These are phyloP conservation scores for Aquilaria malaccensis DNA, from an alignment of 345 rosid species.

Conservation along the genomic window DNA sequence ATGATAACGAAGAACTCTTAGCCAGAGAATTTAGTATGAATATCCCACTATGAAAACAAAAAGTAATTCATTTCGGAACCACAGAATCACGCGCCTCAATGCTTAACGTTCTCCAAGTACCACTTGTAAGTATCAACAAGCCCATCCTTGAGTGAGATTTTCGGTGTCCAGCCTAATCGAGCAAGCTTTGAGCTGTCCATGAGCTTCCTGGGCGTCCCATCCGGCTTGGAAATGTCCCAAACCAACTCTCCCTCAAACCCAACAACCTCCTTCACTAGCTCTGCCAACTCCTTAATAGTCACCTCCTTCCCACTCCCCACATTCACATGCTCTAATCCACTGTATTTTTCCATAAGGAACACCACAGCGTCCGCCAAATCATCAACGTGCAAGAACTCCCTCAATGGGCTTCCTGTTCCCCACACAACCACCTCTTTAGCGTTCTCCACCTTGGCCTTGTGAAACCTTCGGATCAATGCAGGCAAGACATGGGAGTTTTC, in stretches of 20 bases:
- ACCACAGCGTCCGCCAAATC: constrained; percentile 90
- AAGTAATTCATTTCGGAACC: neutral
- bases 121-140: constrained; percentile 77
- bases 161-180: constrained; percentile 73
- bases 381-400: constrained; percentile 95
- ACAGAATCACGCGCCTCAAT: constrained; percentile 14
- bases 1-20: constrained; percentile 1
- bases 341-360: constrained; percentile 70
- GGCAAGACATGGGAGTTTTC: constrained; percentile 94
- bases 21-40: neutral
- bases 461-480: constrained; percentile 85
- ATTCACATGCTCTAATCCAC: constrained; percentile 77
- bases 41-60: neutral
- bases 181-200: constrained; percentile 89
- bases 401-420: constrained; percentile 90
- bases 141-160: constrained; percentile 67
- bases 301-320: constrained; percentile 95
- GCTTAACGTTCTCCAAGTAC: constrained; percentile 71
- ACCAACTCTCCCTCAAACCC: constrained; percentile 76
- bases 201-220: constrained; percentile 93
- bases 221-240: constrained; percentile 84
- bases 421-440: constrained; percentile 90
- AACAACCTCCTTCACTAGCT: constrained; percentile 84
- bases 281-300: constrained; percentile 84
- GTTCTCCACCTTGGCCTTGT: constrained; percentile 63